phyloP scores from a whole-genome alignment of 176 grass and related monocot species.

The Lolium rigidum region DNA sequence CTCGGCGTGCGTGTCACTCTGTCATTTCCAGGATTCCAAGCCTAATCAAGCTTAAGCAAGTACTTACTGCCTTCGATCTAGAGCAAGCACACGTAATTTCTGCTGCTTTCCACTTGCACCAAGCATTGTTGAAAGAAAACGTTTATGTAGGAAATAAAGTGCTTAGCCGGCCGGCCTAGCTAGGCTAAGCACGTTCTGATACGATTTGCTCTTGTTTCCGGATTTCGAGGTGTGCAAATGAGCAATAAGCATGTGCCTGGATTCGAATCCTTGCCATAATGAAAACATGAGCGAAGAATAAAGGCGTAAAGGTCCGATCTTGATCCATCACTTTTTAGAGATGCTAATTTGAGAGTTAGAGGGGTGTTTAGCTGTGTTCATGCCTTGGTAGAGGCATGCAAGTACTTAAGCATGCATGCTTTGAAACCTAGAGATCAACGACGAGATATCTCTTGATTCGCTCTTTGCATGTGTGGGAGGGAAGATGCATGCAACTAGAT shows the following conservation, averaged over 20 bases:
- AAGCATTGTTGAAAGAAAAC: not conserved
- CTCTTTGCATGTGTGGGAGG: not conserved
- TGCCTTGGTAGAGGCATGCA: constrained; percentile 31
- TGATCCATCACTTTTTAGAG: constrained; percentile 19
- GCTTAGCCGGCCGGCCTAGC: constrained; percentile 35
- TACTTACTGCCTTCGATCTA: not conserved
- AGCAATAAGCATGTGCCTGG: not conserved
- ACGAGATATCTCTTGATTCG: constrained; percentile 4
- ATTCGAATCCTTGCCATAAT: not conserved
- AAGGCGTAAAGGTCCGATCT: constrained; percentile 20
- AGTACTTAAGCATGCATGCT: not conserved
- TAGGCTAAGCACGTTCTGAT: constrained; percentile 17
- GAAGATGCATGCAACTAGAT: not conserved
- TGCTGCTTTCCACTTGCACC: not conserved
- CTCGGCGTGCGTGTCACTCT: not conserved
- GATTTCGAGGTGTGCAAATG: constrained; percentile 32
- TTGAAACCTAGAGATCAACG: not conserved
- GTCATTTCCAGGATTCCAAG: not conserved
- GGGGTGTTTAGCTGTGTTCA: constrained; percentile 15
- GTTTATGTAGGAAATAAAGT: constrained; percentile 32
- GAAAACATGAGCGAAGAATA: not conserved
- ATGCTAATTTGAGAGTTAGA: constrained; percentile 28
- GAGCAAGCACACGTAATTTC: not conserved
- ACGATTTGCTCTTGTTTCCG: not conserved
- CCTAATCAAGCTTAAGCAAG: no score